Evolutionary conservation across 345 rosid species (phyloP), one percentile per base, ranked within the genome.

Genomic region (Acer yangbiense): DNA sequence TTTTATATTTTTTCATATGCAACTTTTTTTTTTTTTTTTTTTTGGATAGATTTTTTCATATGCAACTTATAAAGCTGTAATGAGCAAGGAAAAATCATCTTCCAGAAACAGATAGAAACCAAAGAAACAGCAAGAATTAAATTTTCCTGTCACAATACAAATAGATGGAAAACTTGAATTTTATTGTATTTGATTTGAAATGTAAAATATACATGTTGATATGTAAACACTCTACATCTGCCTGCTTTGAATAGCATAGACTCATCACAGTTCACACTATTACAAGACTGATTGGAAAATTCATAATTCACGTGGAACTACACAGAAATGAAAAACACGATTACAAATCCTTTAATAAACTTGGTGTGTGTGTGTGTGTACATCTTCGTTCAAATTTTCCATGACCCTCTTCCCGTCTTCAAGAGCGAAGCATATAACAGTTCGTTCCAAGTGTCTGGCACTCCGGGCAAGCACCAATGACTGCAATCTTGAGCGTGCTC

Each of bases 401-500:
- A 85, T 8, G 86, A 77, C 4, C 88, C 89, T 25, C 69, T 79
- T 12, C 90, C 87, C 4, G 85, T 75, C 83, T 90, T 88, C 82
- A 95, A 83, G 35, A 91, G 80, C 27, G 97, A 90, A 18, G 89
- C 96, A 66, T 92, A 92, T 50, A 93, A 83, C 73, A 93, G 81
- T 69, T 93, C 90, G 76, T 95, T 95, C 99, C 98, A 92, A 50
- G 93, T 83, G 77, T 95, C 99, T 0, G 94, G 98, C 0, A 90
- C 95, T 75, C 98, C 98, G 0, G 94, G 98, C 69, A 95, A 87
- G 86, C 99, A 95, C 99, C 98, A 95, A 54, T 92, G 98, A 75
- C 98, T 91, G 88, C 96, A 95, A 82, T 93, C 98, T 86, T 93
- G 98, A 85, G 85, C 87, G 13, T 72, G 73, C 83, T 81, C 88